Conservation (phyloP, 129 eudicot genomes). For the Glebionis coronaria region DNA sequence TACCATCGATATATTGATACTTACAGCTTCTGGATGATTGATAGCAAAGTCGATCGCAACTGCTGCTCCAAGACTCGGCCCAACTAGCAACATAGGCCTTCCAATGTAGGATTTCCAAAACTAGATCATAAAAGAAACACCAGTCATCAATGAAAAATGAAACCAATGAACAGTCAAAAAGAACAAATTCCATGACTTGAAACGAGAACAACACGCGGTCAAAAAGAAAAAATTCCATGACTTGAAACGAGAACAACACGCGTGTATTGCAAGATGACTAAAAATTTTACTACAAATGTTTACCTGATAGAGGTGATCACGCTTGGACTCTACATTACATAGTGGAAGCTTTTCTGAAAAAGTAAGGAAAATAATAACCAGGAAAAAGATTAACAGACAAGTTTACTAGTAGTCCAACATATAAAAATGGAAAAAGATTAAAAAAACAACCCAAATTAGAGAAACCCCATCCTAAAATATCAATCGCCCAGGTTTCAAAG, state of each 20-base stretch:
- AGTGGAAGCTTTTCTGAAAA: conserved; percentile 62
- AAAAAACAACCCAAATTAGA: conserved; percentile 69
- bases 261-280: background rate
- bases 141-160: background rate
- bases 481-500: conserved; percentile 84
- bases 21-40: conserved; percentile 89
- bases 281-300: conserved; percentile 4
- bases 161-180: background rate
- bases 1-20: conserved; percentile 12
- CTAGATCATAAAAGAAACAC: conserved; percentile 34
- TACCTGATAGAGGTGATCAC: conserved; percentile 95
- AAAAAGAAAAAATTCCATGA: conserved; percentile 6
- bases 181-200: background rate
- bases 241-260: background rate
- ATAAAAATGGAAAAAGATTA: background rate
- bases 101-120: conserved; percentile 79
- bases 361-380: conserved; percentile 5
- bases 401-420: background rate
- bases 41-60: conserved; percentile 83
- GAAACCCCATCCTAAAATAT: conserved; percentile 98
- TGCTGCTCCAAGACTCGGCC: conserved; percentile 98
- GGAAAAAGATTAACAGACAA: conserved; percentile 5
- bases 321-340: conserved; percentile 81
- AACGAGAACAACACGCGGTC: background rate
- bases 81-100: conserved; percentile 88